A percentile compares a stretch with the other conserved stretches of the same genome.
phyloP scores from a whole-genome alignment of 257 asterid species.

The Osmanthus fragrans region DNA sequence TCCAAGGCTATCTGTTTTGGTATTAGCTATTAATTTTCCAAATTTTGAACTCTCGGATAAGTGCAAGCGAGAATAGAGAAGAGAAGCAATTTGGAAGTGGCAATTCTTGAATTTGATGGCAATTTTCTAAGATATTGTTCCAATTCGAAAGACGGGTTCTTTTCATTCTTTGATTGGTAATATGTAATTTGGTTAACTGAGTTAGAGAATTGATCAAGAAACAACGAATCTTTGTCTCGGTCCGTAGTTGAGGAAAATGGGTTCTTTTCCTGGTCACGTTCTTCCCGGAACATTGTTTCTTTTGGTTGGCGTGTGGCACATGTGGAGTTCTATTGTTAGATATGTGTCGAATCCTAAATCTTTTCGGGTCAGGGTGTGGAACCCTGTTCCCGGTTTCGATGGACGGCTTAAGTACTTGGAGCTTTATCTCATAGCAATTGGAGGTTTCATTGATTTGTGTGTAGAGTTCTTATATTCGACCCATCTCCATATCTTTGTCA shows the following conservation, averaged over 20 bases:
- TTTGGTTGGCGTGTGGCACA: conserved; percentile 84
- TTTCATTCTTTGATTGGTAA: conserved; percentile 9
- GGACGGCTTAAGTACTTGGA: conserved; percentile 81
- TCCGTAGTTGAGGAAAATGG: conserved; percentile 44
- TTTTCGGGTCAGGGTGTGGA: conserved; percentile 82
- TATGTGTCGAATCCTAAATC: conserved; percentile 65
- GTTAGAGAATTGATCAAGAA: conserved; percentile 3
- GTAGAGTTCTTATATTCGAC: conserved; percentile 85
- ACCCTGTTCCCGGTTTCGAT: conserved; percentile 77
- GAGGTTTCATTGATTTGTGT: conserved; percentile 82
- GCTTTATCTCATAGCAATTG: conserved; percentile 82
- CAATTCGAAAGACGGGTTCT: neutral
- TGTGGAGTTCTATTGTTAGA: conserved; percentile 75
- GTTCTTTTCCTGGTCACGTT: conserved; percentile 94
- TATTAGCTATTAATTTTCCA: neutral
- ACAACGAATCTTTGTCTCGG: neutral
- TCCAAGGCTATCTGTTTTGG: neutral
- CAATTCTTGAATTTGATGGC: conserved; percentile 1
- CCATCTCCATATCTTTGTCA: conserved; percentile 75
- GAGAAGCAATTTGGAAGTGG: neutral
- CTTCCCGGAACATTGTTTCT: conserved; percentile 92
- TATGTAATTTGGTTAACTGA: conserved; percentile 1
- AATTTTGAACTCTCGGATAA: neutral
- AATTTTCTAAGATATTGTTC: neutral
- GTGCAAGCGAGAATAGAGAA: neutral